Evolutionary conservation across 768 basidiomycete species (phyloP).

Genomic region (Boletus pseudopeckii): DNA sequence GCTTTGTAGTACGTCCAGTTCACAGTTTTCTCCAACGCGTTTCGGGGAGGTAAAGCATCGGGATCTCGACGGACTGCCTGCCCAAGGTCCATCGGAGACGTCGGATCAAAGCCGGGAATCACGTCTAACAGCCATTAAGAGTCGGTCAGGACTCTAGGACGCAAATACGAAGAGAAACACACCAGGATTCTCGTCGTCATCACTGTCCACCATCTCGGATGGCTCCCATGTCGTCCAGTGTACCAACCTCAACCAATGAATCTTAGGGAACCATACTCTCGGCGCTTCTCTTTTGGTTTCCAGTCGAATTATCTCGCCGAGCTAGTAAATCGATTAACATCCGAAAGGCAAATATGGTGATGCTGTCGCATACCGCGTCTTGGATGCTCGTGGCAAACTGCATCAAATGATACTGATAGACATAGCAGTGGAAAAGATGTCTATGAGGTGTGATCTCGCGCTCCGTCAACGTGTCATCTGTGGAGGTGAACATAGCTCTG

Average conservation of each 20-base stretch:
- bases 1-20: constrained; percentile 41
- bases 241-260: constrained; percentile 33
- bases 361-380: constrained; percentile 33
- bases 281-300: constrained; percentile 44
- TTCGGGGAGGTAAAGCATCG: constrained; percentile 68
- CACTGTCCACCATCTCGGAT: constrained; percentile 40
- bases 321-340: constrained; percentile 34
- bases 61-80: constrained; percentile 60
- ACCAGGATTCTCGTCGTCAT: constrained; percentile 72
- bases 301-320: constrained; percentile 53
- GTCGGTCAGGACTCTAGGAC: neutral
- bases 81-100: constrained; percentile 48
- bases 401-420: constrained; percentile 59
- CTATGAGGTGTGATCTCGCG: constrained; percentile 58
- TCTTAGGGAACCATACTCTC: constrained; percentile 57
- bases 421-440: constrained; percentile 69
- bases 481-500: constrained; percentile 43
- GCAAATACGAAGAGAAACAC: neutral
- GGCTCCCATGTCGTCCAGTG: constrained; percentile 46
- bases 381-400: constrained; percentile 33
- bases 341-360: neutral
- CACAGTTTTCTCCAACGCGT: constrained; percentile 51
- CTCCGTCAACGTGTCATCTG: constrained; percentile 24
- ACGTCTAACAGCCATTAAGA: constrained; percentile 33
- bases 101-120: constrained; percentile 54